Evolutionary conservation across 2,329 filamentous ascomycete genomes (phyloP).

Genomic region (Cercospora sp.): DNA sequence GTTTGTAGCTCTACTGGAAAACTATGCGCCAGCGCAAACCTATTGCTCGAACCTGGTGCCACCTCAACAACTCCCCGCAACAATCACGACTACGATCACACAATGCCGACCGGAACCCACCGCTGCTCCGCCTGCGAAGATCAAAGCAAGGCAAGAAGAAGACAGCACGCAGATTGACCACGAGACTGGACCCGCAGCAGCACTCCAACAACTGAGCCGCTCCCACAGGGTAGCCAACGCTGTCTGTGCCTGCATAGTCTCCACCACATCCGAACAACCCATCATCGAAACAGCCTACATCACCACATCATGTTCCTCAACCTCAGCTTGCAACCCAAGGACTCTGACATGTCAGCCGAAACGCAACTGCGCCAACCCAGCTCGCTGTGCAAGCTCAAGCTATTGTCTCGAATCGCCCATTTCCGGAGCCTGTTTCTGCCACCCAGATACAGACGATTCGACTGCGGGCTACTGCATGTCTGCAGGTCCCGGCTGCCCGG

Average conservation of each 20-base stretch:
- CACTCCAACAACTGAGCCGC: conserved; percentile 6
- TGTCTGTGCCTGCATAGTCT: conserved; percentile 18
- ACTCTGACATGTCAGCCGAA: conserved; percentile 12
- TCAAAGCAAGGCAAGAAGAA: neutral
- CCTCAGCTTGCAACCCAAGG: conserved; percentile 8
- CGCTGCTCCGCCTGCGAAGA: neutral
- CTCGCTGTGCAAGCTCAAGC: conserved; percentile 17
- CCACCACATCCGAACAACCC: neutral
- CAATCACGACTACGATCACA: conserved; percentile 15
- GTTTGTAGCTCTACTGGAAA: conserved; percentile 12
- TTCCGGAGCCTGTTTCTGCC: conserved; percentile 23
- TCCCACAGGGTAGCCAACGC: neutral
- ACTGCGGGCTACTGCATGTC: conserved; percentile 23
- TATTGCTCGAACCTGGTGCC: conserved; percentile 13
- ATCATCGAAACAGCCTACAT: neutral
- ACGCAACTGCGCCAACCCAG: conserved; percentile 22
- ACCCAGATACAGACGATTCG: conserved; percentile 22
- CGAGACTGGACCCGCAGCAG: neutral
- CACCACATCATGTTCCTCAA: neutral
- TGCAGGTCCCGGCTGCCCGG: conserved; percentile 22
- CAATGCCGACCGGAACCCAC: conserved; percentile 6
- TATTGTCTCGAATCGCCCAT: conserved; percentile 21
- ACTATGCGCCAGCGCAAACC: conserved; percentile 18
- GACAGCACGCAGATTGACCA: neutral
- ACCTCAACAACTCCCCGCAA: neutral